Conservation (phyloP, 306 rosid species). For the Betula pendula region DNA sequence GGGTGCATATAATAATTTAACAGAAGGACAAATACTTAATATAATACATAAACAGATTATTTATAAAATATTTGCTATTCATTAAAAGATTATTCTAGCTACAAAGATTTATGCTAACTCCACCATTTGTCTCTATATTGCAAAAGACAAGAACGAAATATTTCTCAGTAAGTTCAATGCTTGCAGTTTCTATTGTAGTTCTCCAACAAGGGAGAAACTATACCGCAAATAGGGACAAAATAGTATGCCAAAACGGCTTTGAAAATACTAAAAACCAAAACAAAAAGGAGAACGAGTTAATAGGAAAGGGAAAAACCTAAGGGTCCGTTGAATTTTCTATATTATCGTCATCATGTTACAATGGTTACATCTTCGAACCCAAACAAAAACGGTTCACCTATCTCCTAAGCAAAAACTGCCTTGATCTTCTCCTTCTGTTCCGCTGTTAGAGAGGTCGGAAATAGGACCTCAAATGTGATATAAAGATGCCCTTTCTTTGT, state of each 20-base stretch:
- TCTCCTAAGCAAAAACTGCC: conserved; percentile 64
- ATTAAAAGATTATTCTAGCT: too few relatives aligned
- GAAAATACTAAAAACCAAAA: not conserved
- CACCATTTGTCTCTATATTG: not conserved
- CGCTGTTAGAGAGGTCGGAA: conserved; percentile 75
- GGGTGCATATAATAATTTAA: too few relatives aligned
- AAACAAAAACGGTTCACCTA: conserved; percentile 23
- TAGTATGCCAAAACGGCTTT: not conserved
- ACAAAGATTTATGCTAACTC: not conserved
- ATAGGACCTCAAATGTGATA: conserved; percentile 79
- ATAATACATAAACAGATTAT: too few relatives aligned
- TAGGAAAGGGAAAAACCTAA: not conserved
- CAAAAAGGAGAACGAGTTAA: not conserved
- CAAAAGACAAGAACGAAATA: not conserved
- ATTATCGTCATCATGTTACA: conserved; percentile 34
- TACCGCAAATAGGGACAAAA: not conserved
- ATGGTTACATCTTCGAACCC: conserved; percentile 19
- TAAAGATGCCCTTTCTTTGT: conserved; percentile 85
- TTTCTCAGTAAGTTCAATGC: not conserved
- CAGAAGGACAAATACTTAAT: too few relatives aligned
- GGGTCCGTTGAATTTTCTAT: conserved; percentile 27
- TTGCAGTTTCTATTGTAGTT: not conserved
- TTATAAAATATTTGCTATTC: too few relatives aligned
- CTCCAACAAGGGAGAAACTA: not conserved
- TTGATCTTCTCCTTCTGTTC: conserved; percentile 80